Conservation (phyloP, 1,139 yeast genomes). For the Diutina pseudorugosa region DNA sequence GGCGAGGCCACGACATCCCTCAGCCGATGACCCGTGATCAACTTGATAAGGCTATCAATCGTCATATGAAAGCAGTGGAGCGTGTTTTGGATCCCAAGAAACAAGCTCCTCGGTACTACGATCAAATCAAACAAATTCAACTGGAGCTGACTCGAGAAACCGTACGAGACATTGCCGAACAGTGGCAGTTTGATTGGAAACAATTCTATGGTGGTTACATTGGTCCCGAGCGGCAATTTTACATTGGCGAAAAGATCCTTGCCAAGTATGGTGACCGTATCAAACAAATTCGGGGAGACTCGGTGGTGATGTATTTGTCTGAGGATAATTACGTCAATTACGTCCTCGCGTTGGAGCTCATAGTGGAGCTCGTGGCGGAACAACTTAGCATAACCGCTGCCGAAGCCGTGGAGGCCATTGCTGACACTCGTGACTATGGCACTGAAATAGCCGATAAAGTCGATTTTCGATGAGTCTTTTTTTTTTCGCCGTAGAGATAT, state of each 20-base stretch:
- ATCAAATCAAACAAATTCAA: background rate
- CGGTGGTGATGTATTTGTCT: background rate
- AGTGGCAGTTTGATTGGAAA: background rate
- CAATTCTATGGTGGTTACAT: background rate
- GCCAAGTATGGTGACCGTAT: background rate
- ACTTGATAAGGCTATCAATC: background rate
- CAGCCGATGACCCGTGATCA: background rate
- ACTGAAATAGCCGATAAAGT: background rate
- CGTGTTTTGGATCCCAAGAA: background rate
- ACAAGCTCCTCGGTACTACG: background rate
- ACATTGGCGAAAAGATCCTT: background rate
- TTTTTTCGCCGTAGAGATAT: too few relatives aligned
- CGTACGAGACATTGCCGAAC: background rate
- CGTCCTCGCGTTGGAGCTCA: background rate
- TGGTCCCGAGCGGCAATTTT: conserved; percentile 1
- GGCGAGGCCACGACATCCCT: background rate
- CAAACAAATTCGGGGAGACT: background rate
- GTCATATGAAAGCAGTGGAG: background rate
- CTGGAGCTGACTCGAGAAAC: background rate
- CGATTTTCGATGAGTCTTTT: background rate
- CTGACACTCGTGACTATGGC: background rate
- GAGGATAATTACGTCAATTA: background rate
- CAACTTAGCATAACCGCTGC: background rate
- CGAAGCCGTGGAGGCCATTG: background rate
- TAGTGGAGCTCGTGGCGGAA: background rate